These are phyloP conservation scores for Aspergillus hortae DNA, from an alignment of 2,329 filamentous ascomycete species.

Conservation along the genomic window DNA sequence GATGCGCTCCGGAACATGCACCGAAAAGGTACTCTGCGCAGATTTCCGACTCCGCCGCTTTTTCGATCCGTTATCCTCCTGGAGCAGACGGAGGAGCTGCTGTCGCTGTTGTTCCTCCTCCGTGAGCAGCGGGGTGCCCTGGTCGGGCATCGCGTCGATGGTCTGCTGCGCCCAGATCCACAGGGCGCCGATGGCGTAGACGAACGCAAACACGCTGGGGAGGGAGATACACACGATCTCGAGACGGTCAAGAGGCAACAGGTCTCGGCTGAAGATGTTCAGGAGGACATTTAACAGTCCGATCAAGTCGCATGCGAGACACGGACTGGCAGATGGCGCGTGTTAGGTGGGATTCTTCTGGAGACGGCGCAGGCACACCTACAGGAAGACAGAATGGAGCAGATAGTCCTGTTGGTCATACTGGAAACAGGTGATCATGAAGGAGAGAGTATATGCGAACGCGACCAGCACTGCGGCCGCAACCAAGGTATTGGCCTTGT, in stretches of 20 bases:
- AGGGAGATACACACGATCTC: conserved; percentile 26
- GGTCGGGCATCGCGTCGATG: conserved; percentile 8
- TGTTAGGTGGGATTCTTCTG: not conserved
- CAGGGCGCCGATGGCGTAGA: conserved; percentile 25
- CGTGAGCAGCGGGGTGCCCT: conserved; percentile 21
- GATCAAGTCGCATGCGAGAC: conserved; percentile 25
- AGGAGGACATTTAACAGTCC: conserved; percentile 32
- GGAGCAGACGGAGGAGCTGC: conserved; percentile 35
- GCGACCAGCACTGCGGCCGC: conserved; percentile 26
- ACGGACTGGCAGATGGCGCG: conserved; percentile 16
- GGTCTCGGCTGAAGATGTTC: conserved; percentile 27
- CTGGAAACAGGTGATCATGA: conserved; percentile 23
- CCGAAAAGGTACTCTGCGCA: conserved; percentile 25
- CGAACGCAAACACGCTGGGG: conserved; percentile 23
- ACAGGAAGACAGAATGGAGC: conserved; percentile 31
- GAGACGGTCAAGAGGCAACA: conserved; percentile 24
- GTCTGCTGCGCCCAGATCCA: conserved; percentile 21
- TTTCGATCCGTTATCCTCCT: conserved; percentile 21
- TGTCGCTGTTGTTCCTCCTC: conserved; percentile 40
- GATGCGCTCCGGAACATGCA: conserved; percentile 22
- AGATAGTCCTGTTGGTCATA: conserved; percentile 23
- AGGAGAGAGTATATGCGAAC: conserved; percentile 22
- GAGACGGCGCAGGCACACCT: conserved; percentile 8
- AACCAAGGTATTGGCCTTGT: conserved; percentile 21
- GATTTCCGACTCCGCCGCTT: conserved; percentile 16